phyloP scores from a whole-genome alignment of 352 stramenopile species.

The Globisporangium perplexum region DNA sequence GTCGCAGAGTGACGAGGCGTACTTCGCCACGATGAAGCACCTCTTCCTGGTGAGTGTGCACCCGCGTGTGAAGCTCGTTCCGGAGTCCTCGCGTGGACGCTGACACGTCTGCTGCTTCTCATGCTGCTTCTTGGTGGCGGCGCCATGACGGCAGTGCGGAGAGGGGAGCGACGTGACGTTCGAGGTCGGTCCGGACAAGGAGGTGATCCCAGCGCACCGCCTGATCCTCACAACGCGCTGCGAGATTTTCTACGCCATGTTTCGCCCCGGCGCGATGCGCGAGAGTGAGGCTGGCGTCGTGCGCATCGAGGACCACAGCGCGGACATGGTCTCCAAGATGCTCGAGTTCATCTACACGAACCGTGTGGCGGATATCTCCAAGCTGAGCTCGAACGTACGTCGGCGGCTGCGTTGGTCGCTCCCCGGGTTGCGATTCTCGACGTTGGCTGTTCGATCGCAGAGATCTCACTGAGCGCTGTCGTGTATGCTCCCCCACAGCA shows the following conservation, averaged over 20 bases:
- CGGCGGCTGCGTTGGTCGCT: background rate
- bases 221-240: slow-evolving; percentile 78
- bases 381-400: slow-evolving; percentile 68
- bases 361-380: slow-evolving; percentile 69
- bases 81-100: background rate
- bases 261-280: slow-evolving; percentile 76
- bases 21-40: slow-evolving; percentile 73
- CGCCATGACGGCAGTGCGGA: slow-evolving; percentile 31
- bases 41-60: slow-evolving; percentile 43
- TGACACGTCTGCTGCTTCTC: slow-evolving; percentile 1
- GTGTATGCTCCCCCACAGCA: slow-evolving; percentile 32
- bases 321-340: slow-evolving; percentile 87
- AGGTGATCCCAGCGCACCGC: slow-evolving; percentile 59
- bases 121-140: background rate
- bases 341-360: slow-evolving; percentile 93
- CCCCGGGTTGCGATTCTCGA: background rate
- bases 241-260: slow-evolving; percentile 90
- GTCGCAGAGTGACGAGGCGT: slow-evolving; percentile 57
- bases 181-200: slow-evolving; percentile 57
- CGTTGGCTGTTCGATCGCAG: background rate
- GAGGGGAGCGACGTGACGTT: slow-evolving; percentile 66
- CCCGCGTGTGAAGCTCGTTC: background rate
- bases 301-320: slow-evolving; percentile 70
- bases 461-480: background rate
- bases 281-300: slow-evolving; percentile 82